A percentile compares a stretch with the other conserved stretches of the same genome.
Evolutionary conservation across 139 green algal species (phyloP).

Genomic region (Chlamydomonas incerta): DNA sequence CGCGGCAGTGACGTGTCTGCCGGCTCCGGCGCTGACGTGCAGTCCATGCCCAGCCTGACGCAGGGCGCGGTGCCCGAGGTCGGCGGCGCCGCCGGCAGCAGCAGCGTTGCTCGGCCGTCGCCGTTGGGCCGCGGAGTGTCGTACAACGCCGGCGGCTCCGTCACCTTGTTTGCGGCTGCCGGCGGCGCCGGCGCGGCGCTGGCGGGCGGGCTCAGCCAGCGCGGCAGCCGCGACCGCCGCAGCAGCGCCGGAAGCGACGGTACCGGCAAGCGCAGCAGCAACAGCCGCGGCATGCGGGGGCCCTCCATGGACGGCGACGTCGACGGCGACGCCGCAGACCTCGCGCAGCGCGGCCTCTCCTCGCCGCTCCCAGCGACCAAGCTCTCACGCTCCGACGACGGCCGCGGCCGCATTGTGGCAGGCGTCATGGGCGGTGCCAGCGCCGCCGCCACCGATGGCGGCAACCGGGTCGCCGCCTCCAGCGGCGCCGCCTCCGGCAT

Average conservation of each 20-base stretch:
- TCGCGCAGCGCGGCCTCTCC: neutral
- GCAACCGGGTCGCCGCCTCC: neutral
- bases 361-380: constrained; percentile 8
- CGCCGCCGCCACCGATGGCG: neutral
- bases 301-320: neutral
- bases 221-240: neutral
- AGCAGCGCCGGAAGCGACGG: neutral
- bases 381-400: neutral
- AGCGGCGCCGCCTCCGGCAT: neutral
- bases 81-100: too few species aligned
- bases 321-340: neutral
- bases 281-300: constrained; percentile 1
- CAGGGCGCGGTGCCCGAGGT: too few species aligned
- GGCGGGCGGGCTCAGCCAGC: neutral
- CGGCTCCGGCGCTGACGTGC: neutral
- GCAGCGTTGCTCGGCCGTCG: too few species aligned
- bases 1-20: neutral
- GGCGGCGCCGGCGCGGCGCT: too few species aligned
- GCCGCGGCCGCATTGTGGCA: neutral
- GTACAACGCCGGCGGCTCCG: neutral
- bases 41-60: too few species aligned
- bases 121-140: neutral
- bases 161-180: too few species aligned
- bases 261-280: neutral
- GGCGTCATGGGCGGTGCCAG: neutral